phyloP scores from a whole-genome alignment of 78 protist genomes.

The Dictyostelium capitatum region DNA sequence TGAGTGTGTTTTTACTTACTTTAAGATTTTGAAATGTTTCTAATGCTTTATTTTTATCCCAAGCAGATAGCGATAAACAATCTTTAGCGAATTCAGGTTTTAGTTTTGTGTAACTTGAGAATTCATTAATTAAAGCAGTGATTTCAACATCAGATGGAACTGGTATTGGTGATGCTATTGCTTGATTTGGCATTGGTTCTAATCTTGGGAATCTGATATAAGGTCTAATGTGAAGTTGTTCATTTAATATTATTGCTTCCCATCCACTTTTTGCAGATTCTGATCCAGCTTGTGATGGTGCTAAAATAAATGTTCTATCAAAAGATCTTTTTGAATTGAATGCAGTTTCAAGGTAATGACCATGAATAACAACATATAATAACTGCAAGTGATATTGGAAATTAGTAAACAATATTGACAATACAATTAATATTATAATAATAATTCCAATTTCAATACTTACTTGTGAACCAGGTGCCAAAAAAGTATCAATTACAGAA shows the following conservation, averaged over 20 bases:
- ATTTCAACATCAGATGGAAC: neutral
- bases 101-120: neutral
- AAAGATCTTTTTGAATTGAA: conserved; percentile 44
- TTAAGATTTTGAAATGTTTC: conserved; percentile 23
- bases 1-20: neutral
- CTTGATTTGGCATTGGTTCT: neutral
- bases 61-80: neutral
- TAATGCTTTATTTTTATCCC: conserved; percentile 11
- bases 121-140: neutral
- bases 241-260: conserved; percentile 72
- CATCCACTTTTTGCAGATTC: conserved; percentile 72
- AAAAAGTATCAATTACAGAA: conserved; percentile 44
- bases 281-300: conserved; percentile 49
- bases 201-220: conserved; percentile 66
- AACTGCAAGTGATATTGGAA: neutral
- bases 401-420: neutral
- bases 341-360: conserved; percentile 33
- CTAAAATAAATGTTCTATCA: conserved; percentile 50
- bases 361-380: conserved; percentile 51
- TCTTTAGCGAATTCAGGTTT: conserved; percentile 48
- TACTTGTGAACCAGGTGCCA: conserved; percentile 63
- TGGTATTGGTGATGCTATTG: neutral
- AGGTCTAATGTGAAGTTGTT: conserved; percentile 67
- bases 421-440: neutral
- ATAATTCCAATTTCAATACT: neutral